Evolutionary conservation across 257 asterid species (phyloP).

Genomic region (Parsonsia alboflavescens): DNA sequence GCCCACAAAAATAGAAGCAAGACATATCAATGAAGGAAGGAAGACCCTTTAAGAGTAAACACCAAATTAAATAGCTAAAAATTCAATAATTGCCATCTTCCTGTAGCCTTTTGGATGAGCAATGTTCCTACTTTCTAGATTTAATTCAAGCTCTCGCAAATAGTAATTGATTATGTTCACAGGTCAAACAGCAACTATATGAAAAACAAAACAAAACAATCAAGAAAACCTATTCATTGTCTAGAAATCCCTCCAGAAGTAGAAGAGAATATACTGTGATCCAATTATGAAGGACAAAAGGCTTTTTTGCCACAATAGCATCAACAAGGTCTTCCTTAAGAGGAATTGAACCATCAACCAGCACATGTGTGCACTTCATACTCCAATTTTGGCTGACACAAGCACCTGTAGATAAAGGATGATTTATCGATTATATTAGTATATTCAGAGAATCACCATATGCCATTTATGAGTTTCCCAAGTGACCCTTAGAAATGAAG

Average conservation of each 20-base stretch:
- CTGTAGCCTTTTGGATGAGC: neutral
- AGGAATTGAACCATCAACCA: conserved; percentile 53
- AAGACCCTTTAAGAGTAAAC: neutral
- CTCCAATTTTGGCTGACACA: conserved; percentile 53
- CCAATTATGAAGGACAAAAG: conserved; percentile 57
- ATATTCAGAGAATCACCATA: neutral
- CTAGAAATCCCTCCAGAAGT: neutral
- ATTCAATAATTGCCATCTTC: neutral
- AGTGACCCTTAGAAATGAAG: neutral
- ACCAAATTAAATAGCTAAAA: neutral
- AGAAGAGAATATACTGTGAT: conserved; percentile 51
- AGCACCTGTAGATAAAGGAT: conserved; percentile 47
- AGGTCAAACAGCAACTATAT: neutral
- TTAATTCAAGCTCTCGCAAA: neutral
- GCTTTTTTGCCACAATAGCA: conserved; percentile 57
- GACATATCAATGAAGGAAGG: neutral
- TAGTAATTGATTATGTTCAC: neutral
- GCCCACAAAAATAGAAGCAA: neutral
- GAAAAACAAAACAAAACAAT: neutral
- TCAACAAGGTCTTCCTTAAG: conserved; percentile 52
- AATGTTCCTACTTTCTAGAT: neutral
- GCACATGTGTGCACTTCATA: conserved; percentile 68
- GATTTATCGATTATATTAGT: neutral
- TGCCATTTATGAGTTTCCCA: neutral
- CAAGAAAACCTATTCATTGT: neutral